Evolutionary conservation across 345 rosid genomes (phyloP).

Genomic region (Lumnitzera racemosa): DNA sequence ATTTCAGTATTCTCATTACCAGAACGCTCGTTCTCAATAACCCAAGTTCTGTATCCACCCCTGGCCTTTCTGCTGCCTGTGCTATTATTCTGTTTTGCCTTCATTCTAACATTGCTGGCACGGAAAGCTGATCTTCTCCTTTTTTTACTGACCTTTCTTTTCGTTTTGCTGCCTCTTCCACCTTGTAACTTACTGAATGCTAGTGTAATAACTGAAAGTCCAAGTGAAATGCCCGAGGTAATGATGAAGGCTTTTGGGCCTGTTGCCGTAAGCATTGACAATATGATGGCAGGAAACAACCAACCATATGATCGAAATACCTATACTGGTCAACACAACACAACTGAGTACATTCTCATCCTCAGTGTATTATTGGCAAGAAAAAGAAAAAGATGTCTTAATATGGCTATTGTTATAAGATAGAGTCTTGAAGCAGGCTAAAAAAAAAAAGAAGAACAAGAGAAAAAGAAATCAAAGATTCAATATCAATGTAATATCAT

Average conservation of each 20-base stretch:
- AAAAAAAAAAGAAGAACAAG: no score
- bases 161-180: conserved; percentile 12
- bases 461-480: no score
- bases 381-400: not conserved
- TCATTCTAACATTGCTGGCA: conserved; percentile 10
- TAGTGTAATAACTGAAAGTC: conserved; percentile 24
- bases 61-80: conserved; percentile 15
- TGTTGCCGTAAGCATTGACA: conserved; percentile 32
- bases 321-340: conserved; percentile 27
- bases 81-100: conserved; percentile 15
- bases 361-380: no score
- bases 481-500: no score
- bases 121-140: conserved; percentile 17
- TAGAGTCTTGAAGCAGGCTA: no score
- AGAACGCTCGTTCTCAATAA: conserved; percentile 18
- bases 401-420: no score
- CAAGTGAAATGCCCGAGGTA: conserved; percentile 31
- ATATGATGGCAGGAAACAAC: conserved; percentile 35
- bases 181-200: conserved; percentile 25
- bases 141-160: conserved; percentile 14
- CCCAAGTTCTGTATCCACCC: conserved; percentile 19
- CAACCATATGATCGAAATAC: conserved; percentile 53
- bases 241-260: conserved; percentile 56
- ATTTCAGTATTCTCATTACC: conserved; percentile 9
- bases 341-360: no score